Conservation (phyloP, 805 yeast species). For the Wickerhamiella bombiphila region DNA sequence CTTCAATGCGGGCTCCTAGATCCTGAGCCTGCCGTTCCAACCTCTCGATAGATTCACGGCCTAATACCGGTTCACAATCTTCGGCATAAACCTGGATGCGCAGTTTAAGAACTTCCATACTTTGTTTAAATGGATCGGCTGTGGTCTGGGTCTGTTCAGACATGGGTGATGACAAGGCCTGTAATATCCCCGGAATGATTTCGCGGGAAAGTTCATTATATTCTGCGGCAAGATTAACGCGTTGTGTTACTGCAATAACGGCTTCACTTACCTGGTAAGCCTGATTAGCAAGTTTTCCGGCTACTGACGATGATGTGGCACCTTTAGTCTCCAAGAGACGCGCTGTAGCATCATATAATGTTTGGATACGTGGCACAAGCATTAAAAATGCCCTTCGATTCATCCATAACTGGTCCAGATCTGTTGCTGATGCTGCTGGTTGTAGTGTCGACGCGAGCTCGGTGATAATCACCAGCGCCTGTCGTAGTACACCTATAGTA, state of each 20-base stretch:
- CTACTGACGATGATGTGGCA: background rate
- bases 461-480: background rate
- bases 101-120: background rate
- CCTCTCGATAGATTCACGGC: background rate
- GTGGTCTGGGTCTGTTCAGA: background rate
- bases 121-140: background rate
- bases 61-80: background rate
- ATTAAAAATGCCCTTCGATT: background rate
- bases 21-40: background rate
- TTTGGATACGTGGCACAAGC: background rate
- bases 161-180: too few species aligned
- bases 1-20: background rate
- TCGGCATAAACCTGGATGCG: background rate
- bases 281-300: background rate
- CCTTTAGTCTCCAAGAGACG: background rate
- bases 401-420: background rate
- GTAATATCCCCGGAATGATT: background rate
- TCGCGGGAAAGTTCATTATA: background rate
- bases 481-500: background rate
- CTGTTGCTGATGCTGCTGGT: background rate
- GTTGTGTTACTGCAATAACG: background rate
- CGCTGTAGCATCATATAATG: background rate
- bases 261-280: background rate
- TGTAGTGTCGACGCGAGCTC: background rate
- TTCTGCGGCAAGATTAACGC: background rate